A percentile compares a stretch with the other conserved stretches of the same genome.
Evolutionary conservation across 805 yeast genomes (phyloP).

Genomic region (Starmerella sp.): DNA sequence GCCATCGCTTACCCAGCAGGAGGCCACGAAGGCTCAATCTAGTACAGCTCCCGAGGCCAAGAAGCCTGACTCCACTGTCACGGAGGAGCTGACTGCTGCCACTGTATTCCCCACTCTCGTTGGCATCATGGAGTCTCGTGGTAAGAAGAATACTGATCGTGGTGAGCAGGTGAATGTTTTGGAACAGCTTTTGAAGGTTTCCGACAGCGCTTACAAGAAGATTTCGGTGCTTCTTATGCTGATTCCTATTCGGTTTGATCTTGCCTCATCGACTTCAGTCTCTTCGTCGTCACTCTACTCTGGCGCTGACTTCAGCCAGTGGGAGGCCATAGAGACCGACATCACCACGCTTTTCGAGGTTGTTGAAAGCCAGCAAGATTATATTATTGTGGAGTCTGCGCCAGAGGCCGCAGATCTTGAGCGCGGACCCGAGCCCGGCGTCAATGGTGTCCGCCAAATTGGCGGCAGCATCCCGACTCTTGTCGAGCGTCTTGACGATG

Average conservation of each 20-base stretch:
- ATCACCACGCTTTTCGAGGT: slow-evolving; percentile 51
- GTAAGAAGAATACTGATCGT: slow-evolving; percentile 86
- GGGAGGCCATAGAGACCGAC: slow-evolving; percentile 62
- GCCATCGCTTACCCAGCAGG: slow-evolving; percentile 17
- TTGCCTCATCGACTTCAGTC: slow-evolving; percentile 61
- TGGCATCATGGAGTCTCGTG: slow-evolving; percentile 75
- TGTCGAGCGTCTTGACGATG: slow-evolving; percentile 91
- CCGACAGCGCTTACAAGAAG: slow-evolving; percentile 58
- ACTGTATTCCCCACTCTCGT: slow-evolving; percentile 63
- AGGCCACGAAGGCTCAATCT: slow-evolving; percentile 27
- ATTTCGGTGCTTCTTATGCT: slow-evolving; percentile 69
- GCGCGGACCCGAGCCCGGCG: slow-evolving; percentile 44
- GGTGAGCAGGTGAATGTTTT: slow-evolving; percentile 62
- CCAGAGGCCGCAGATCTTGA: slow-evolving; percentile 68
- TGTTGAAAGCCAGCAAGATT: slow-evolving; percentile 52
- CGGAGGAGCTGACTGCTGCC: slow-evolving; percentile 29
- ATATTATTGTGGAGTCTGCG: slow-evolving; percentile 70
- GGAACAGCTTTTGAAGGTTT: slow-evolving; percentile 44
- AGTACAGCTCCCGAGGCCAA: slow-evolving; percentile 30
- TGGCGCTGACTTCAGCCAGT: slow-evolving; percentile 28
- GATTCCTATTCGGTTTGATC: slow-evolving; percentile 81
- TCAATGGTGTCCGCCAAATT: slow-evolving; percentile 55
- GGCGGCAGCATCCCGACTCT: slow-evolving; percentile 77
- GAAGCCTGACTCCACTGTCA: slow-evolving; percentile 21
- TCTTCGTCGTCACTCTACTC: slow-evolving; percentile 28